Percentiles rank a stretch among this genome's conserved stretches.
Evolutionary conservation across 108 stramenopile species (phyloP).

Genomic region (Fistulifera solaris): DNA sequence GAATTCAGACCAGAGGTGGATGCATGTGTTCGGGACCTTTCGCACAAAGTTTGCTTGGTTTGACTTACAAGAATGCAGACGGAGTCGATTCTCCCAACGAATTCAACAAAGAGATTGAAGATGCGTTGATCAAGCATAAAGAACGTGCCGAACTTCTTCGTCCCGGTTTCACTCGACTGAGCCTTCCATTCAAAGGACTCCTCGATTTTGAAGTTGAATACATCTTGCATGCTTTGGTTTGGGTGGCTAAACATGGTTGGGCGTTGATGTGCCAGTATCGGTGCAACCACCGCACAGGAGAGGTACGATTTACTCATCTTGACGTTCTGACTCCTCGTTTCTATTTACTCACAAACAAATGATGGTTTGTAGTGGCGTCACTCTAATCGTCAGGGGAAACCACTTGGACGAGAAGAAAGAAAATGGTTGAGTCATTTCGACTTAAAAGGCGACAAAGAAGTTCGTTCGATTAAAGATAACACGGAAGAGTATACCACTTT

Average conservation of each 20-base stretch:
- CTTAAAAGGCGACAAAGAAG: neutral
- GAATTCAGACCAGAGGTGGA: constrained; percentile 92
- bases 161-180: constrained; percentile 90
- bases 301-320: constrained; percentile 5
- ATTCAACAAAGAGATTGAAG: constrained; percentile 64
- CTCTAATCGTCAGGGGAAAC: constrained; percentile 66
- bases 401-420: constrained; percentile 58
- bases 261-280: constrained; percentile 88
- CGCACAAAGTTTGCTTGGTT: constrained; percentile 72
- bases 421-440: constrained; percentile 76
- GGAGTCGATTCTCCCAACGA: constrained; percentile 29
- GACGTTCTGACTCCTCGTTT: neutral
- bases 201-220: constrained; percentile 73
- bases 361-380: constrained; percentile 49
- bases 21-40: constrained; percentile 94
- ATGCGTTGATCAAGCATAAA: constrained; percentile 68
- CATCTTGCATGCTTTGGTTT: constrained; percentile 79
- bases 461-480: neutral
- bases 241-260: constrained; percentile 85
- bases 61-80: constrained; percentile 24
- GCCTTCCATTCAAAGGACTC: constrained; percentile 72
- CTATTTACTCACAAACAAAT: neutral
- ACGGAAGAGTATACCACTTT: neutral
- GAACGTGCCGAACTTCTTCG: constrained; percentile 74
- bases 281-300: constrained; percentile 43